Evolutionary conservation across 129 eudicot species (phyloP), one percentile per base, ranked within the genome.

Genomic region (sunflower (Helianthus annuus)): DNA sequence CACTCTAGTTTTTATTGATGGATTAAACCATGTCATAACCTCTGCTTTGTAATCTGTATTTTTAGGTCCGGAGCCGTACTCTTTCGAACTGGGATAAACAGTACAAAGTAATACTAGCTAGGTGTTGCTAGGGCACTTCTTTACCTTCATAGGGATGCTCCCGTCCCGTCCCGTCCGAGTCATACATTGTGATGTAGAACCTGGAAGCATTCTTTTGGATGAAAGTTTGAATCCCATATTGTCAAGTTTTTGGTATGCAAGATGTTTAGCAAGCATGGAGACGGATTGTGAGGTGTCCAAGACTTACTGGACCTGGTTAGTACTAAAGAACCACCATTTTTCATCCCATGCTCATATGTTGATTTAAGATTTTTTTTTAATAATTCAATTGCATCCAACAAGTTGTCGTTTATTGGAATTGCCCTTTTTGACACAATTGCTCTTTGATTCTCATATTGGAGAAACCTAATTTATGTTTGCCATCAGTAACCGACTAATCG

Each of bases 81-180:
- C 34, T 0, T 9, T 64, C 42, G 53, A 4, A 42, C 4, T 64
- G 69, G 69, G 32, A 66, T 9, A 39, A 13, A 19, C 53, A 17
- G 40, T 16, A 22, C 38, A 66, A 22, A 44, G 45, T 66, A 17
- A 22, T 66, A 66, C 36, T 66, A 16, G 55, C n/a, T n/a, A n/a
- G n/a, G 70, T 65, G 55, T 65, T 65, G 70, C 70, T 44, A 46
- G 39, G 36, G 70, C 38, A 10, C 55, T 65, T 46, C 10, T 19
- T 44, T 65, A 44, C 70, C 70, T 65, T 46, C 70, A 65, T 4
- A 65, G 7, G 38, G 34, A 44, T 65, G 70, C 70, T 65, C 54
- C 70, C 11, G 1, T 44, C 0, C 55, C 11, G n/a, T n/a, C n/a
- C n/a, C n/a, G n/a, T n/a, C n/a, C n/a, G n/a, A 8, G 4, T 65